phyloP scores from a whole-genome alignment of 2,329 filamentous ascomycete genomes.

The Tolypocladium sp. region DNA sequence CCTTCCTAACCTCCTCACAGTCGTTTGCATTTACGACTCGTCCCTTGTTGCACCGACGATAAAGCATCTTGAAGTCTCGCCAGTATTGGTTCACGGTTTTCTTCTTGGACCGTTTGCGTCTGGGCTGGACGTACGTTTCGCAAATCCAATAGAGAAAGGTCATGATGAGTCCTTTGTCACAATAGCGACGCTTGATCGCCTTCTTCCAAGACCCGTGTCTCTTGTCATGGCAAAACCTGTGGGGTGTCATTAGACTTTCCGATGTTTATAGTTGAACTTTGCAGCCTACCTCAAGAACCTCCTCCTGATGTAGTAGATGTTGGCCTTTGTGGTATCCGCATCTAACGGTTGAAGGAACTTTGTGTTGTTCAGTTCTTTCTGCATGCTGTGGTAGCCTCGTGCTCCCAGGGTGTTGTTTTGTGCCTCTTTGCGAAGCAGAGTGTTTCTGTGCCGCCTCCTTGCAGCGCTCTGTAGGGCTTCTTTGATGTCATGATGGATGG shows the following conservation, averaged over 20 bases:
- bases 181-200: constrained; percentile 9
- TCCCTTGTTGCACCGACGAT: constrained; percentile 7
- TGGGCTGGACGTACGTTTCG: constrained; percentile 8
- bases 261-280: neutral
- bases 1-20: neutral
- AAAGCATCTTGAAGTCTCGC: constrained; percentile 13
- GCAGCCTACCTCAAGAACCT: constrained; percentile 10
- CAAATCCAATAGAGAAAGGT: constrained; percentile 14
- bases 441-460: too few relatives aligned
- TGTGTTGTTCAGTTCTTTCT: too few relatives aligned
- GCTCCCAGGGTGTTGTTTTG: too few relatives aligned
- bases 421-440: too few relatives aligned
- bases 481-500: too few relatives aligned
- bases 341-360: constrained; percentile 1
- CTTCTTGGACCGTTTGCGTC: constrained; percentile 5
- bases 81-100: constrained; percentile 12
- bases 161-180: constrained; percentile 13
- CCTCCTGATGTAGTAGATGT: constrained; percentile 12
- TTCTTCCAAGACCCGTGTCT: constrained; percentile 5
- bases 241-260: neutral
- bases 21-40: constrained; percentile 10
- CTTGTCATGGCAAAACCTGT: constrained; percentile 3
- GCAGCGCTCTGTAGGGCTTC: too few relatives aligned
- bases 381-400: too few relatives aligned
- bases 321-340: constrained; percentile 10